Base-by-base conservation (phyloP, 2,329 filamentous ascomycete genomes). In the Aspergillus ustus region DNA sequence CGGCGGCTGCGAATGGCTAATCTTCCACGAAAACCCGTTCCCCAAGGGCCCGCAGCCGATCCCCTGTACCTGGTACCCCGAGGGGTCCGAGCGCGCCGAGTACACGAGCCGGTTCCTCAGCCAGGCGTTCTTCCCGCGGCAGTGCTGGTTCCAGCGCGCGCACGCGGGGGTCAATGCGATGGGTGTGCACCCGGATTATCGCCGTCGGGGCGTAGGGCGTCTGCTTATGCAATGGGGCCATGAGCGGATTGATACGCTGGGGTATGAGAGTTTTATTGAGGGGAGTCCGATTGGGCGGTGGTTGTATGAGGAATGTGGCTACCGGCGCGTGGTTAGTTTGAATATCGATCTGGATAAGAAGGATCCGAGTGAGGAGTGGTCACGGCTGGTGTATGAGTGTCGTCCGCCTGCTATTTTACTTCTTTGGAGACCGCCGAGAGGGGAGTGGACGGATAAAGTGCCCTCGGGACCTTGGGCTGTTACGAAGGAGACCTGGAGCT, bases 361-460 rank as follows among this genome's bases (percentile, higher is more conserved):
- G 19, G 57, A 67, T 29, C 65, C 65, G n/a, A 63, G 65, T 50
- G 63, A 66, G 28, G 63, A 67, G 51, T 67, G 65, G 65, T 31
- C 28, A 9, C 45, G 63, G 13, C 43, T 67, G 13, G 29, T 63
- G 9, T 53, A 66, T 57, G 65, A 66, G 40, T 67, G 62, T 57
- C 53, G 59, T 22, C 55, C 58, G n/a, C 57, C 64, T n/a, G 63
- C 43, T 0, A 64, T 67, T 51, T 28, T 67, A 29, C 46, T 67
- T 7, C 63, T 66, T 8, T 67, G 65, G 65, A 61, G 65, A 11
- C 65, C 65, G 1, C 65, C 65, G 3, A 34, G 57, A 17, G 65
- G 65, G 2, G 63, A 58, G 25, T 67, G 63, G 65, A 52, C 60
- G 29, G 60, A 60, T 6, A 63, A 58, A 19, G 63, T 66, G 6